A percentile compares a stretch with the other conserved stretches of the same genome.
Conservation (phyloP, 768 basidiomycete species). For the Lactifluus hygrophoroides region DNA sequence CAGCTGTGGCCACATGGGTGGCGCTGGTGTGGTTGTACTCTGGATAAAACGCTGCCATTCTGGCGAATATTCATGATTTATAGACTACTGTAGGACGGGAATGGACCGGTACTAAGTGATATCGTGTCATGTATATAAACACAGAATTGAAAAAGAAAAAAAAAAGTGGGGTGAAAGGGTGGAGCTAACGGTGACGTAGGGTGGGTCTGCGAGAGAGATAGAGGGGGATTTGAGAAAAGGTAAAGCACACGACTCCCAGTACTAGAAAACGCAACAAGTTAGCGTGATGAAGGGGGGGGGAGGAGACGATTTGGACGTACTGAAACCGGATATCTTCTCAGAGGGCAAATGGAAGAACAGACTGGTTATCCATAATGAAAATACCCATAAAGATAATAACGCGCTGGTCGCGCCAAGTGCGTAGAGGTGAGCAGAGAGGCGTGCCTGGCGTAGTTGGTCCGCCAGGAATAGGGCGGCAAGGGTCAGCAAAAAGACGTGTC, state of each 20-base stretch:
- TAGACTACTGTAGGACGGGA: background rate
- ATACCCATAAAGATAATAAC: slow-evolving; percentile 57
- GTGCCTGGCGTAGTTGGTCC: slow-evolving; percentile 54
- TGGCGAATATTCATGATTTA: background rate
- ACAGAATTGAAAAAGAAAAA: no score
- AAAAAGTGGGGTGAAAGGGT: no score
- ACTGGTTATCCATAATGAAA: slow-evolving; percentile 72
- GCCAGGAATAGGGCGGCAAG: slow-evolving; percentile 70
- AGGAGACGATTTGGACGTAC: slow-evolving; percentile 38
- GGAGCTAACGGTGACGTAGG: no score
- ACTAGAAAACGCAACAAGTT: slow-evolving; percentile 24
- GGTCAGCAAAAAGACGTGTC: slow-evolving; percentile 86
- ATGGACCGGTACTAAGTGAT: background rate
- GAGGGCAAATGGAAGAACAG: slow-evolving; percentile 85
- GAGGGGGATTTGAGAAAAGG: slow-evolving; percentile 27
- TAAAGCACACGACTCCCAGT: slow-evolving; percentile 31
- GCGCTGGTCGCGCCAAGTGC: slow-evolving; percentile 40
- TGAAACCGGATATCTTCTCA: slow-evolving; percentile 80
- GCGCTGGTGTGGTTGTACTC: slow-evolving; percentile 12
- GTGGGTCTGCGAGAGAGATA: background rate
- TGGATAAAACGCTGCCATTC: background rate
- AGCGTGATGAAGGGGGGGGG: background rate
- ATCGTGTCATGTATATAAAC: background rate
- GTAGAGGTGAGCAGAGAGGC: slow-evolving; percentile 38
- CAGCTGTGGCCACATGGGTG: slow-evolving; percentile 5